Base-by-base conservation (phyloP, 805 yeast genomes). In the Ogataea pignaliae region DNA sequence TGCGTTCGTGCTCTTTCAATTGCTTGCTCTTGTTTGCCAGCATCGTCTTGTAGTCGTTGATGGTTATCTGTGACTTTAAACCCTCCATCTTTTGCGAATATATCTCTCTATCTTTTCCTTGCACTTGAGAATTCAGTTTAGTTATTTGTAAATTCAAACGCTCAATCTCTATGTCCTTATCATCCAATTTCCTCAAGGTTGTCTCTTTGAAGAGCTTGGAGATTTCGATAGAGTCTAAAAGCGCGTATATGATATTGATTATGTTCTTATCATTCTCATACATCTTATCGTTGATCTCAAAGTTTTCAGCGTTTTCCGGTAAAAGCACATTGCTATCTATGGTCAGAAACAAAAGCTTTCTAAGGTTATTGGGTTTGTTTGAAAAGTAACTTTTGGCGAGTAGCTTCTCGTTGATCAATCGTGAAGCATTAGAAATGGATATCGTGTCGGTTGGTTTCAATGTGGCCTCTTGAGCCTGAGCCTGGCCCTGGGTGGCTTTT, bases 241-340 rank as follows among this genome's bases (percentile, higher is more conserved):
- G 48, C 3, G 56, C 41, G 39, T 56, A 59, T 4, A 62, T 49
- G 9, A 57, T 51, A 39, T 61, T 57, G 32, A 63, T 54, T 18
- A 59, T 45, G 28, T 59, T 56, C 33, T 58, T 59, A 43, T 67
- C 71, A 41, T 66, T 66, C 39, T 61, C 60, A 44, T 54, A 53
- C 29, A 48, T 44, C 16, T 46, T 46, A n/a, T 47, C 55, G 15
- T 34, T 51, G n/a, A 52, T 40, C 21, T 50, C 51, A 16, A 48
- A 43, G 14, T 42, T 39, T 15, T 43, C 46, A 29, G 7, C 12
- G 8, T 41, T 29, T 7, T 48, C 55, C 3, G 35, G 28, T 10
- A 52, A 33, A 15, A 50, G 37, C 12, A 44, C 36, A 1, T 43
- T 42, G 16, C 44, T 36, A 41, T 61, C 59, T 3, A 52, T 36